Conservation (phyloP, 768 basidiomycete genomes). For the Hypsizygus marmoreus region DNA sequence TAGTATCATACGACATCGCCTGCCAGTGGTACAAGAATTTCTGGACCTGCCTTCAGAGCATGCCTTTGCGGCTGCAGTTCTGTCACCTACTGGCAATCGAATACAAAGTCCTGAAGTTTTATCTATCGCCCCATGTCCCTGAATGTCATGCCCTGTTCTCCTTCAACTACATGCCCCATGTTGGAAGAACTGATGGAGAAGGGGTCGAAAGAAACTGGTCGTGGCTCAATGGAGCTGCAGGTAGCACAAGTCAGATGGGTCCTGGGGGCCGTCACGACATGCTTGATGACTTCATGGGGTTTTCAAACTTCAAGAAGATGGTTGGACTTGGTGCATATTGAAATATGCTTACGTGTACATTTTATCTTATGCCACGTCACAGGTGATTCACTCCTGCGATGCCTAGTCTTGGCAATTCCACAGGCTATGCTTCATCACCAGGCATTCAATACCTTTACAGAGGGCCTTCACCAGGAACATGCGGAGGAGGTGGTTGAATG, state of each 20-base stretch:
- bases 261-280: slow-evolving; percentile 23
- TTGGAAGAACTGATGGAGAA: slow-evolving; percentile 22
- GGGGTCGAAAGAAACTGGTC: slow-evolving; percentile 25
- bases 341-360: background rate
- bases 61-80: slow-evolving; percentile 3
- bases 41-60: slow-evolving; percentile 1
- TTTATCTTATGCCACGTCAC: background rate
- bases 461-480: slow-evolving; percentile 9
- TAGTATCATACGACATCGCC: slow-evolving; percentile 28
- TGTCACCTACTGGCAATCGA: background rate
- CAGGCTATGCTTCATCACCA: slow-evolving; percentile 11
- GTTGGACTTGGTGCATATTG: slow-evolving; percentile 4
- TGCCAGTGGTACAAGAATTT: slow-evolving; percentile 27
- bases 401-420: slow-evolving; percentile 9
- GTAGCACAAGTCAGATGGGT: slow-evolving; percentile 24
- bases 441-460: slow-evolving; percentile 4
- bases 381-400: slow-evolving; percentile 8
- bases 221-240: slow-evolving; percentile 15
- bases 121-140: slow-evolving; percentile 24
- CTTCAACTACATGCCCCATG: slow-evolving; percentile 21
- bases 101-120: slow-evolving; percentile 30
- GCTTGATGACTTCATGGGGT: slow-evolving; percentile 21
- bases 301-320: slow-evolving; percentile 24
- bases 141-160: slow-evolving; percentile 23
- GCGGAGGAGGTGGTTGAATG: background rate